Conservation (phyloP, 805 yeast species). For the Saccharomycopsis schoenii region DNA sequence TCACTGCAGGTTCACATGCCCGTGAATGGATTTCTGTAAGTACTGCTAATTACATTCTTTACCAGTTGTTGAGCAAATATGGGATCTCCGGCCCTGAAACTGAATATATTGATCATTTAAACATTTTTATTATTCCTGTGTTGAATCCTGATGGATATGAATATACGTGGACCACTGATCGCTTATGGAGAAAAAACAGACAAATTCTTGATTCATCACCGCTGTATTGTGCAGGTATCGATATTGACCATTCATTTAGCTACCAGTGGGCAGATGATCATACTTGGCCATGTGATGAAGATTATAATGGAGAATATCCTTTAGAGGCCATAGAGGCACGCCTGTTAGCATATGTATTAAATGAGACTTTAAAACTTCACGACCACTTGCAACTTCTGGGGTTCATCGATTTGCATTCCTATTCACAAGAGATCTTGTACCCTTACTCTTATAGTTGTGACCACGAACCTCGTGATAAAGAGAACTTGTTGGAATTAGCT, state of each 20-base stretch:
- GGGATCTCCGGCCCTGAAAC: slow-evolving; percentile 34
- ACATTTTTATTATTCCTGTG: slow-evolving; percentile 72
- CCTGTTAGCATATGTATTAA: slow-evolving; percentile 38
- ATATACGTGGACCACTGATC: slow-evolving; percentile 68
- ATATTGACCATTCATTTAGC: slow-evolving; percentile 76
- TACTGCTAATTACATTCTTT: slow-evolving; percentile 49
- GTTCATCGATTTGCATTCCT: slow-evolving; percentile 74
- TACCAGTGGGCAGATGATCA: slow-evolving; percentile 61
- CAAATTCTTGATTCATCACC: slow-evolving; percentile 48
- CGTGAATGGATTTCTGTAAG: slow-evolving; percentile 83
- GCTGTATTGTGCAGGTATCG: slow-evolving; percentile 70
- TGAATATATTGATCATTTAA: slow-evolving; percentile 45
- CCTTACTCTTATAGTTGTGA: slow-evolving; percentile 79
- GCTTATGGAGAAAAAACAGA: slow-evolving; percentile 85
- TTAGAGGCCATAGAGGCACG: slow-evolving; percentile 56
- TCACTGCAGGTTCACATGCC: slow-evolving; percentile 82
- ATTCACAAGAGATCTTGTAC: slow-evolving; percentile 71
- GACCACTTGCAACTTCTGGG: slow-evolving; percentile 56
- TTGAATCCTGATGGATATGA: slow-evolving; percentile 88
- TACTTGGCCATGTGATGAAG: slow-evolving; percentile 67
- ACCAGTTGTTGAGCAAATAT: slow-evolving; percentile 37
- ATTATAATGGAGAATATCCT: slow-evolving; percentile 66
- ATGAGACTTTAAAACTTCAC: slow-evolving; percentile 25
- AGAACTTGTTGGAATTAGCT: slow-evolving; percentile 70
- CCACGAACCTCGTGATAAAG: slow-evolving; percentile 66